A percentile compares a stretch with the other conserved stretches of the same genome.
Conservation (phyloP, 2,329 filamentous ascomycete genomes). For the Pestalotiopsis sp. region DNA sequence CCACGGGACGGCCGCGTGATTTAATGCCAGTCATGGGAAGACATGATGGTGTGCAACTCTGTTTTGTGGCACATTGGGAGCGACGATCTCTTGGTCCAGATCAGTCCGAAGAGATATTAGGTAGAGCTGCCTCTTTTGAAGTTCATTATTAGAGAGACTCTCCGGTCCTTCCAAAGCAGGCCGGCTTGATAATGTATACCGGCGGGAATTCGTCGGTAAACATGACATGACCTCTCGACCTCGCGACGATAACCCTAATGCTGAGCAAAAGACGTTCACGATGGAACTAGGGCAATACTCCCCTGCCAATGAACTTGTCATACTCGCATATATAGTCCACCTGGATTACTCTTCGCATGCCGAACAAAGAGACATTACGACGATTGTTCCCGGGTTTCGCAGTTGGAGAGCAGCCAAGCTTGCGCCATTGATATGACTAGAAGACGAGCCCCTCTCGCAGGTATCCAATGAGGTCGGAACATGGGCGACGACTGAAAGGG, state of each 20-base stretch:
- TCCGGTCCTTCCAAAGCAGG: too few relatives aligned
- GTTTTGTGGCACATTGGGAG: neutral
- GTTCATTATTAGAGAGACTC: too few relatives aligned
- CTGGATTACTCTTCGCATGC: neutral
- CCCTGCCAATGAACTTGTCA: too few relatives aligned
- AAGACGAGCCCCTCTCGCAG: neutral
- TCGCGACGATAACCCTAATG: too few relatives aligned
- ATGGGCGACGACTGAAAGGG: neutral
- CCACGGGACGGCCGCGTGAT: slow-evolving; percentile 10
- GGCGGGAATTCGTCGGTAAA: too few relatives aligned
- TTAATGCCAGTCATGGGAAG: neutral
- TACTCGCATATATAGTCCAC: neutral
- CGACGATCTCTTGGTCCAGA: slow-evolving; percentile 8
- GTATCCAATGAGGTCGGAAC: slow-evolving; percentile 6
- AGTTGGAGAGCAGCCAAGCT: slow-evolving; percentile 1
- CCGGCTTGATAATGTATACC: too few relatives aligned
- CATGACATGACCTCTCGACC: too few relatives aligned
- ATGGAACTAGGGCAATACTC: too few relatives aligned
- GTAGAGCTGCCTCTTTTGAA: neutral
- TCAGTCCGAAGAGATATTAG: slow-evolving; percentile 1
- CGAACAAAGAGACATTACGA: neutral
- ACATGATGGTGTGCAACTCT: slow-evolving; percentile 10
- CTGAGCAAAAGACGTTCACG: too few relatives aligned
- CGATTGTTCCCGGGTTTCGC: neutral
- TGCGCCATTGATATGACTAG: neutral